Percentiles rank a stretch among this genome's conserved stretches.
Evolutionary conservation across 2,329 filamentous ascomycete genomes (phyloP).

Genomic region (Pseudogymnoascus sp.): DNA sequence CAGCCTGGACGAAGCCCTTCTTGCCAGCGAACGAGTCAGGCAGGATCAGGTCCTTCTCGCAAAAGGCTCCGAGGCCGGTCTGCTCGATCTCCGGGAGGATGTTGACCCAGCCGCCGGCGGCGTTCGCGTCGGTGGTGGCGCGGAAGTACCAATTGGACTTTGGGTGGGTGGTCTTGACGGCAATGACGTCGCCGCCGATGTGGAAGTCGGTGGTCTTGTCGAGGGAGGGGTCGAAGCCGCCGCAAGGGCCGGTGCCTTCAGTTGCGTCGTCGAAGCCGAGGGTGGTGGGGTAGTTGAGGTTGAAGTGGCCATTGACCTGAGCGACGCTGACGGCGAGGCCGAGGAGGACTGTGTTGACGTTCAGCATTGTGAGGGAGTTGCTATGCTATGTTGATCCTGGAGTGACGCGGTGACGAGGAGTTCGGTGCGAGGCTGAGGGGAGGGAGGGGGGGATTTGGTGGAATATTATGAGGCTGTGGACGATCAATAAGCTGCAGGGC

Average conservation of each 20-base stretch:
- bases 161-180: constrained; percentile 40
- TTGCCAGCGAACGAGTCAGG: constrained; percentile 43
- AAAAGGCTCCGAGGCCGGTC: constrained; percentile 46
- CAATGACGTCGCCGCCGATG: constrained; percentile 47
- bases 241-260: constrained; percentile 43
- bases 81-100: constrained; percentile 46
- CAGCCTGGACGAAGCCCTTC: constrained; percentile 45
- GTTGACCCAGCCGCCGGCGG: constrained; percentile 41
- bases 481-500: neutral
- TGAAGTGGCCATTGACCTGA: constrained; percentile 45
- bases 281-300: constrained; percentile 38
- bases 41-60: constrained; percentile 39
- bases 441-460: neutral
- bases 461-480: neutral
- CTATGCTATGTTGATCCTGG: neutral
- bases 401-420: neutral
- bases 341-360: constrained; percentile 6
- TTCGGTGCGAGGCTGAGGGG: neutral
- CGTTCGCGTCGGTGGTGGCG: constrained; percentile 42
- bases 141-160: constrained; percentile 49
- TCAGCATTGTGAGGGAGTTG: neutral
- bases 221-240: constrained; percentile 43
- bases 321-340: constrained; percentile 10
- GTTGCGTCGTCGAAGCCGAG: constrained; percentile 43
- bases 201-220: constrained; percentile 41